Evolutionary conservation across 805 yeast genomes (phyloP), one percentile per base, ranked within the genome.

Genomic region (Middelhovenomyces tepae): DNA sequence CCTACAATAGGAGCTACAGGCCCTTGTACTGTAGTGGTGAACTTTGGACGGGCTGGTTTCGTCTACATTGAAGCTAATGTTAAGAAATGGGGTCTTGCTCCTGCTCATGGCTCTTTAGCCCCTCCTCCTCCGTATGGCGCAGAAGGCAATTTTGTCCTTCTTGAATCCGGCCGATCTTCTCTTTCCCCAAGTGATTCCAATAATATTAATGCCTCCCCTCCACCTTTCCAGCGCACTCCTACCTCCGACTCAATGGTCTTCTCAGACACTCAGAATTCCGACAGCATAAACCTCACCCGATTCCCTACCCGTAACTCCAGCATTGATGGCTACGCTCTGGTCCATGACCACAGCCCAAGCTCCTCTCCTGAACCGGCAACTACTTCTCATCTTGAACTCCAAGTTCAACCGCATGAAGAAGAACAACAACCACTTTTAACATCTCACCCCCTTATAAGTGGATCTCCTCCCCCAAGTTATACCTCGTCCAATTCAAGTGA

Each of bases 31-130:
- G 63, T 91, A n/a, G 87, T 82, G 55, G 93, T 82, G 7, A 91
- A 85, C 50, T 59, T 91, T 36, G 98, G 98, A 13, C 89, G 83
- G 46, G 67, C 75, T 37, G 96, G 95, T 2, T 86, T 73, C 58
- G 95, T 87, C 2, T 85, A 71, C 51, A 83, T 87, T 31, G 95
- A 87, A 52, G 95, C 84, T 2, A 85, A 86, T 51, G 94, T 87
- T 23, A 86, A 86, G 53, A 85, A 82, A 53, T 86, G 95, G 95
- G 94, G 95, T 4, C 78, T 80, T 48, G 95, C 94, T n/a, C 89
- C 91, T 2, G 67, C 79, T 24, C 82, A 78, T 44, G 98, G 97
- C 1, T 71, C 69, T 31, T 79, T 86, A 38, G 79, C 93, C 3
- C 94, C 97, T 4, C 95, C 97, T 2, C 98, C 98, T 1, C 78